Evolutionary conservation across 2,329 filamentous ascomycete genomes (phyloP).

Genomic region (Fonsecaea multimorphosa): DNA sequence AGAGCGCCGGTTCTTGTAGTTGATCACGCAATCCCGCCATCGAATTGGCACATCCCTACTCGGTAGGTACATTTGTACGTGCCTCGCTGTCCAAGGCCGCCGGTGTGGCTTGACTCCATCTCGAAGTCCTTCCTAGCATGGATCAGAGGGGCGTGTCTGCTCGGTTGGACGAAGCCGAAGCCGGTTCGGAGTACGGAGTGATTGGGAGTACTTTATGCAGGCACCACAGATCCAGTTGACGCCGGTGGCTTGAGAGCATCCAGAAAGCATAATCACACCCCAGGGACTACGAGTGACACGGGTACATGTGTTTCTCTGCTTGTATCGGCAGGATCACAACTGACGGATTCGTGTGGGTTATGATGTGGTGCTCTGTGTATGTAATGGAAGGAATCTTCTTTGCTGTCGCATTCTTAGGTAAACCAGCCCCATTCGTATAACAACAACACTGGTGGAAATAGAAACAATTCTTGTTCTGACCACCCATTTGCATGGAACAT

Average conservation of each 20-base stretch:
- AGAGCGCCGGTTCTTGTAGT: neutral
- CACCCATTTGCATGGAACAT: slow-evolving; percentile 6
- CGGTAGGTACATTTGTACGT: no score
- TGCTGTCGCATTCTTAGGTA: neutral
- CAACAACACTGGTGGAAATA: neutral
- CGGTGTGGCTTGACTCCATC: neutral
- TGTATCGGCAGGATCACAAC: neutral
- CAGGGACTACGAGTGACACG: neutral
- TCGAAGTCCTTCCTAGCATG: neutral
- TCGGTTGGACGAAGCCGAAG: neutral
- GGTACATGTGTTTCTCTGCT: neutral
- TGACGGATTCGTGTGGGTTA: neutral
- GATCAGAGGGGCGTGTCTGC: neutral
- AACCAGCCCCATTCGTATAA: neutral
- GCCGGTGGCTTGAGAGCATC: neutral
- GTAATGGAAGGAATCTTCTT: no score
- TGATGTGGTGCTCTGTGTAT: no score
- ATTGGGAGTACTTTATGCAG: neutral
- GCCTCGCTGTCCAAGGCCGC: neutral
- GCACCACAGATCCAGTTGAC: slow-evolving; percentile 1
- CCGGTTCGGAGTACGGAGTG: neutral
- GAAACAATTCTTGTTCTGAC: slow-evolving; percentile 14
- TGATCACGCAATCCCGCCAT: slow-evolving; percentile 20
- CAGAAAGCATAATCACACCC: neutral
- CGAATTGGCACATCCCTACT: slow-evolving; percentile 5